Conservation (phyloP, 2,329 filamentous ascomycete genomes). For the Aspergillus caelatus region DNA sequence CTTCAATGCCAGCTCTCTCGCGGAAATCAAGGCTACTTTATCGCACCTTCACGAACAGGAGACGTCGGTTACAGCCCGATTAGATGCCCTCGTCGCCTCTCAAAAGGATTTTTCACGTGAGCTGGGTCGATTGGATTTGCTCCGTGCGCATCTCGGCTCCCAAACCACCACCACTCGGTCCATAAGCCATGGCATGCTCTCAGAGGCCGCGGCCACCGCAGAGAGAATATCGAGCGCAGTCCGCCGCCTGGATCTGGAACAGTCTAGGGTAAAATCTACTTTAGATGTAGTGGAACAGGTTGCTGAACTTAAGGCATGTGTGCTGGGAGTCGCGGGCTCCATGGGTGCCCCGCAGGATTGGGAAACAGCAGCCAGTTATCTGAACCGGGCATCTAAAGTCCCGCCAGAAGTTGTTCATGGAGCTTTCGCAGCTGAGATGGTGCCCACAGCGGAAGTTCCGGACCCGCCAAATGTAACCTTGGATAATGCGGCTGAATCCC, state of each 20-base stretch:
- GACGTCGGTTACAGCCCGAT: conserved; percentile 69
- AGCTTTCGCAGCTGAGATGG: conserved; percentile 85
- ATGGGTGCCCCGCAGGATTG: conserved; percentile 99
- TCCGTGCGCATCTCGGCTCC: conserved; percentile 83
- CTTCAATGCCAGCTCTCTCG: conserved; percentile 71
- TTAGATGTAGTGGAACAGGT: conserved; percentile 93
- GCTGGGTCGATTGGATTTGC: conserved; percentile 81
- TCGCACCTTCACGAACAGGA: conserved; percentile 76
- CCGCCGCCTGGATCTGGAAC: conserved; percentile 84
- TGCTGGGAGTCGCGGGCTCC: conserved; percentile 88
- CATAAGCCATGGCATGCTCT: conserved; percentile 89
- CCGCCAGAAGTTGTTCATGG: conserved; percentile 79
- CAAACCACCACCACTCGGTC: conserved; percentile 81
- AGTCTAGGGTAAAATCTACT: conserved; percentile 86
- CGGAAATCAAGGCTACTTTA: conserved; percentile 79
- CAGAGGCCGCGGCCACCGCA: conserved; percentile 81
- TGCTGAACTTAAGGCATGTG: conserved; percentile 93
- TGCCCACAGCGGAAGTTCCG: conserved; percentile 93
- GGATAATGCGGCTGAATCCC: conserved; percentile 80
- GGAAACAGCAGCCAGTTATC: conserved; percentile 92
- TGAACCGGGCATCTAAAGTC: conserved; percentile 79
- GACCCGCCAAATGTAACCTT: conserved; percentile 87
- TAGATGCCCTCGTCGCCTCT: conserved; percentile 76
- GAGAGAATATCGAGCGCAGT: conserved; percentile 84
- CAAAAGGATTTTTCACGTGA: conserved; percentile 87